Evolutionary conservation across 2,329 filamentous ascomycete genomes (phyloP).

Genomic region (Colletotrichum endophyticum): DNA sequence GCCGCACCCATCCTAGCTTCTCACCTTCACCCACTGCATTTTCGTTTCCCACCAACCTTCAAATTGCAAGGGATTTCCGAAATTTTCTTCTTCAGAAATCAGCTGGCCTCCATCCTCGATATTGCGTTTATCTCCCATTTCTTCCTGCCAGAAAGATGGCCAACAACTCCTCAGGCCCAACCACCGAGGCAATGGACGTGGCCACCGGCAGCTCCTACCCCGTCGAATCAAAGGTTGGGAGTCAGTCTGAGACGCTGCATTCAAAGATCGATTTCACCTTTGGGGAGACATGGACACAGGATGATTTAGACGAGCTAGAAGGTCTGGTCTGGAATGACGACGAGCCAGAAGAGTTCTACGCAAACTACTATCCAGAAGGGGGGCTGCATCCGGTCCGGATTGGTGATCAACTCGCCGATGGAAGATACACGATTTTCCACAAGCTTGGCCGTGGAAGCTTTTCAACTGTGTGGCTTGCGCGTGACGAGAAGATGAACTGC

Average conservation of each 20-base stretch:
- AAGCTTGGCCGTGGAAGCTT: not conserved
- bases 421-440: not conserved
- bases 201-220: not conserved
- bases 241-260: too few species aligned
- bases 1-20: too few species aligned
- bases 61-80: too few species aligned
- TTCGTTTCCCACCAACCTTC: too few species aligned
- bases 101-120: too few species aligned
- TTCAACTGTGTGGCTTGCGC: not conserved
- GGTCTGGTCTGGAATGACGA: not conserved
- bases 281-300: not conserved
- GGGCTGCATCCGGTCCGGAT: not conserved
- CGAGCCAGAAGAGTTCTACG: not conserved
- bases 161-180: too few species aligned
- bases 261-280: not conserved
- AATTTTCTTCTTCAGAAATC: too few species aligned
- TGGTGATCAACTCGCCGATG: not conserved
- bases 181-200: too few species aligned
- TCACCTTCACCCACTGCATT: too few species aligned
- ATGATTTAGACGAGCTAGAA: not conserved
- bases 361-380: not conserved
- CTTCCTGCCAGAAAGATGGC: too few species aligned
- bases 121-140: too few species aligned
- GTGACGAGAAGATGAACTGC: not conserved
- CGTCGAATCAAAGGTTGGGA: too few species aligned